Evolutionary conservation across 345 rosid species (phyloP).

Genomic region (Lepidium sativum): DNA sequence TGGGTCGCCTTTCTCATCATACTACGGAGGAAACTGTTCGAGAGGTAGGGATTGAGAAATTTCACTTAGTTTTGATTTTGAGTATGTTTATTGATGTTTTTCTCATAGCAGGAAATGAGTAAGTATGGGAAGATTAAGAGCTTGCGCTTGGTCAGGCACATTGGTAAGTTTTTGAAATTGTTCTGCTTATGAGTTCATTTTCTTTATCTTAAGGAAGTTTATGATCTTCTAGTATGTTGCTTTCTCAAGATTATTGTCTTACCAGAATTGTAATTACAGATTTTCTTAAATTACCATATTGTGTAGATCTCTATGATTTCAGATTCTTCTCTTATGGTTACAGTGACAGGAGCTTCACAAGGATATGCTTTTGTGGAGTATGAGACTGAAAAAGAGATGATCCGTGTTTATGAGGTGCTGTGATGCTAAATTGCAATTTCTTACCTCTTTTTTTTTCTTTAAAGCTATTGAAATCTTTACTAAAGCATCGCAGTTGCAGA

Average conservation of each 20-base stretch:
- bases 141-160: slow-evolving; percentile 86
- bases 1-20: slow-evolving; percentile 68
- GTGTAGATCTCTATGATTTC: background rate
- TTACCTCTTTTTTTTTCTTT: no score
- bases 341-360: slow-evolving; percentile 88
- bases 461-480: background rate
- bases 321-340: background rate
- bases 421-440: background rate
- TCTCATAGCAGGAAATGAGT: slow-evolving; percentile 57
- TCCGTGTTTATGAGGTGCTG: slow-evolving; percentile 67
- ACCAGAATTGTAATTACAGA: background rate
- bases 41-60: slow-evolving; percentile 31
- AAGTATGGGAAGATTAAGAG: slow-evolving; percentile 72
- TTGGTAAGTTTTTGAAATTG: slow-evolving; percentile 37
- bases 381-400: slow-evolving; percentile 81
- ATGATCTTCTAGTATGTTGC: background rate
- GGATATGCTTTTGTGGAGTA: slow-evolving; percentile 89
- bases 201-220: background rate
- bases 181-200: background rate
- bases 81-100: background rate
- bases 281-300: background rate
- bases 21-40: slow-evolving; percentile 60
- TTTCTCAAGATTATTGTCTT: background rate
- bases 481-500: background rate
- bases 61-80: background rate